These are phyloP conservation scores for Marasmius tenuissimus DNA, from an alignment of 1,284 basidiomycete species.

Conservation along the genomic window DNA sequence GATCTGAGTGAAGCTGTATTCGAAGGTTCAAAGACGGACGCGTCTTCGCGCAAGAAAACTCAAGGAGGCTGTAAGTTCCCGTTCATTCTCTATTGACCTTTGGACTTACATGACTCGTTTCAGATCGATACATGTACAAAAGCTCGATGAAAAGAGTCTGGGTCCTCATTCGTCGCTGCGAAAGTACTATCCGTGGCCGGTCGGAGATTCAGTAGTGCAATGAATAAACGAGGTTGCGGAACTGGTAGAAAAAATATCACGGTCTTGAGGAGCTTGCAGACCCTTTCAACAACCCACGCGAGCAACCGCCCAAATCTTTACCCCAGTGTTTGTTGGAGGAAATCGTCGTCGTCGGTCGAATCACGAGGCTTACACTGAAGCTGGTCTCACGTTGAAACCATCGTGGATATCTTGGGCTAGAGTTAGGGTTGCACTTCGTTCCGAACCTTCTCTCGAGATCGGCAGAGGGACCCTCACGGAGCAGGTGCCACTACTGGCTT, in stretches of 20 bases:
- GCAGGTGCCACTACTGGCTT: slow-evolving; percentile 75
- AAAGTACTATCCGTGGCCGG: not conserved
- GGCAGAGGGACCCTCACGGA: slow-evolving; percentile 51
- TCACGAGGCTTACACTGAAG: slow-evolving; percentile 77
- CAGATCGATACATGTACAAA: too few relatives aligned
- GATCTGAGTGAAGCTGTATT: slow-evolving; percentile 49
- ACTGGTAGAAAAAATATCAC: too few relatives aligned
- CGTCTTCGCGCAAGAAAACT: slow-evolving; percentile 37
- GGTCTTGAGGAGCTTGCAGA: too few relatives aligned
- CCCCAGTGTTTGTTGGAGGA: slow-evolving; percentile 51
- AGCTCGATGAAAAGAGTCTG: too few relatives aligned
- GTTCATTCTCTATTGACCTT: slow-evolving; percentile 5
- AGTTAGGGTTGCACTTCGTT: slow-evolving; percentile 67
- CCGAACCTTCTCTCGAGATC: slow-evolving; percentile 67
- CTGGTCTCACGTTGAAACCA: slow-evolving; percentile 75
- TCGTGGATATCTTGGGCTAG: slow-evolving; percentile 80
- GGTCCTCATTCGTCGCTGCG: too few relatives aligned
- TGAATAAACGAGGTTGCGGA: too few relatives aligned
- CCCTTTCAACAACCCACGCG: slow-evolving; percentile 59
- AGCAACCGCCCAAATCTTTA: too few relatives aligned
- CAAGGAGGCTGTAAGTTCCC: slow-evolving; percentile 50
- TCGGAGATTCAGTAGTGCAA: too few relatives aligned
- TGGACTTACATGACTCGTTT: not conserved
- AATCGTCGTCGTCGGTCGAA: slow-evolving; percentile 78
- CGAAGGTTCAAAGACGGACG: slow-evolving; percentile 43